Conservation (phyloP, 2,329 filamentous ascomycete genomes). For the Fusarium sp. region DNA sequence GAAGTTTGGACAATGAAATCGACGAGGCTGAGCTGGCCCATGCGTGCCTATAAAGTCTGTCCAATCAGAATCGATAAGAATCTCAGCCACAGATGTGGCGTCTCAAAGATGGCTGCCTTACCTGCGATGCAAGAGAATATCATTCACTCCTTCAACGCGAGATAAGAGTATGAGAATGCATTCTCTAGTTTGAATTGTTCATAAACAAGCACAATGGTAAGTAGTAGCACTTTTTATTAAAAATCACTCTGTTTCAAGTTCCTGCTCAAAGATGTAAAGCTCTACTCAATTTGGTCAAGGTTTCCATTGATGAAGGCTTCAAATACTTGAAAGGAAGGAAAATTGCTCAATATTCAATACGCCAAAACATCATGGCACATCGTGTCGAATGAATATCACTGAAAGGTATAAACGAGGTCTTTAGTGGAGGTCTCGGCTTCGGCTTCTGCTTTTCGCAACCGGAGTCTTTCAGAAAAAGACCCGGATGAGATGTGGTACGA, state of each 20-base stretch:
- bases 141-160: not conserved
- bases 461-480: slow-evolving; percentile 13
- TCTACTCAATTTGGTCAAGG: not conserved
- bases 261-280: not conserved
- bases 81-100: slow-evolving; percentile 23
- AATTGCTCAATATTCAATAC: not conserved
- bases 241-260: not conserved
- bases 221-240: not conserved
- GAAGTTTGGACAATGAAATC: slow-evolving; percentile 33
- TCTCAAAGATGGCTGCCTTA: not conserved
- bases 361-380: not conserved
- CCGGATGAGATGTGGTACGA: slow-evolving; percentile 26
- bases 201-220: not conserved
- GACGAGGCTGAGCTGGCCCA: slow-evolving; percentile 43
- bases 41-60: slow-evolving; percentile 14
- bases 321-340: not conserved
- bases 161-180: not conserved
- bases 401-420: slow-evolving; percentile 5
- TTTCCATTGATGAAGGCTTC: not conserved
- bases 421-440: slow-evolving; percentile 19
- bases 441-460: slow-evolving; percentile 6
- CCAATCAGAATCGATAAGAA: slow-evolving; percentile 25
- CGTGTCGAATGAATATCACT: not conserved
- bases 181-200: too few species aligned
- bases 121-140: not conserved